These are phyloP conservation scores for Edaphochlamys debaryana DNA, from an alignment of 139 green algal species.

Conservation along the genomic window DNA sequence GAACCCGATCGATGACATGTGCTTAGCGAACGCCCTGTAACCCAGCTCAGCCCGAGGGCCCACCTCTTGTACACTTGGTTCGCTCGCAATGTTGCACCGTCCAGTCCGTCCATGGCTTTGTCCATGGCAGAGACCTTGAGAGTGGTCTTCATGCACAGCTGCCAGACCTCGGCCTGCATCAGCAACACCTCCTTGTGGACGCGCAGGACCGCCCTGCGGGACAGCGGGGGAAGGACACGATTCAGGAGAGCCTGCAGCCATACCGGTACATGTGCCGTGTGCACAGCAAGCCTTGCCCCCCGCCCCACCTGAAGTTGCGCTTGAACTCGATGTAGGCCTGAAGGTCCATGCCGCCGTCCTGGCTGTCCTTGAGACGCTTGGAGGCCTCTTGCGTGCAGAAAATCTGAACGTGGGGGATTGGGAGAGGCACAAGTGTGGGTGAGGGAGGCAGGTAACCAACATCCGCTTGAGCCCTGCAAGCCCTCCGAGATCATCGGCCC, in stretches of 20 bases:
- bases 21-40: too few species aligned
- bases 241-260: not conserved
- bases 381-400: constrained; percentile 38
- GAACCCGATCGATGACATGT: too few species aligned
- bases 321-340: constrained; percentile 47
- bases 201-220: constrained; percentile 22
- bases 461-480: too few species aligned
- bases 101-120: not conserved
- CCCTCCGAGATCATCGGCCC: not conserved
- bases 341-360: constrained; percentile 40
- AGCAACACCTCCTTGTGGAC: constrained; percentile 42
- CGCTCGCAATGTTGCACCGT: not conserved
- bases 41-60: too few species aligned
- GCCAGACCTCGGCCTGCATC: constrained; percentile 36
- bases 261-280: not conserved
- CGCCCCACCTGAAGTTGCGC: not conserved
- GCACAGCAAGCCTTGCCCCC: not conserved
- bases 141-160: not conserved
- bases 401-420: constrained; percentile 6
- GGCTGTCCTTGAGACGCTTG: constrained; percentile 45
- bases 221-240: too few species aligned
- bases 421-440: too few species aligned
- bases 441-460: too few species aligned
- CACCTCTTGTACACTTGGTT: constrained; percentile 17
- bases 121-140: constrained; percentile 6